These are phyloP conservation scores for Lentinula guzmanii DNA, from an alignment of 768 basidiomycete genomes.

Conservation along the genomic window DNA sequence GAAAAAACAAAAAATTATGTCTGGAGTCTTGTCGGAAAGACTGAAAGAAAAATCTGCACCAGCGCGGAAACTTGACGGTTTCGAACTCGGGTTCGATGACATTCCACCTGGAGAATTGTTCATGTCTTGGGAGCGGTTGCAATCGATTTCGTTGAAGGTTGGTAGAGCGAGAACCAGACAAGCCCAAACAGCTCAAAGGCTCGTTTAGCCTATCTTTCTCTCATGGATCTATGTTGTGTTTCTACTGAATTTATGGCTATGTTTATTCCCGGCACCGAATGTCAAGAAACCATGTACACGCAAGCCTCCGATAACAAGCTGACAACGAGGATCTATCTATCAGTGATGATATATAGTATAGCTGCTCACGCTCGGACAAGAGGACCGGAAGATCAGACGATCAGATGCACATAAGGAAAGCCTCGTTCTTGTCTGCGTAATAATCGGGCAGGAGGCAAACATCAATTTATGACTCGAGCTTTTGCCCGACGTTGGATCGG, in stretches of 20 bases:
- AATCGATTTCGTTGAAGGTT: neutral
- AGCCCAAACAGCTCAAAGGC: neutral
- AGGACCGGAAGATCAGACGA: neutral
- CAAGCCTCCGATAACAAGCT: neutral
- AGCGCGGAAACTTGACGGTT: neutral
- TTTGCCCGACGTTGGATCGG: neutral
- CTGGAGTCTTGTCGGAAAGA: neutral
- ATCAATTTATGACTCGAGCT: neutral
- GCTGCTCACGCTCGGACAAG: neutral
- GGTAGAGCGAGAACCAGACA: neutral
- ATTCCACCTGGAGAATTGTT: neutral
- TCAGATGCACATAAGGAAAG: neutral
- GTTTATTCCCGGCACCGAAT: neutral
- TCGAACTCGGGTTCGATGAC: neutral
- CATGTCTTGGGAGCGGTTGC: constrained; percentile 2
- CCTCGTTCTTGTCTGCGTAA: neutral
- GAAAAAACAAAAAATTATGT: neutral
- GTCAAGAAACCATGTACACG: neutral
- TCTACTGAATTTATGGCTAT: neutral
- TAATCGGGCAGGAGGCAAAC: neutral
- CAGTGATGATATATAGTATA: neutral
- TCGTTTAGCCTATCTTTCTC: neutral
- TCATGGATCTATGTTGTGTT: neutral
- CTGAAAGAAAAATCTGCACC: neutral
- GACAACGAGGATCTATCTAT: neutral